phyloP scores from a whole-genome alignment of 1,284 basidiomycete species.

The Pholiota adiposa region DNA sequence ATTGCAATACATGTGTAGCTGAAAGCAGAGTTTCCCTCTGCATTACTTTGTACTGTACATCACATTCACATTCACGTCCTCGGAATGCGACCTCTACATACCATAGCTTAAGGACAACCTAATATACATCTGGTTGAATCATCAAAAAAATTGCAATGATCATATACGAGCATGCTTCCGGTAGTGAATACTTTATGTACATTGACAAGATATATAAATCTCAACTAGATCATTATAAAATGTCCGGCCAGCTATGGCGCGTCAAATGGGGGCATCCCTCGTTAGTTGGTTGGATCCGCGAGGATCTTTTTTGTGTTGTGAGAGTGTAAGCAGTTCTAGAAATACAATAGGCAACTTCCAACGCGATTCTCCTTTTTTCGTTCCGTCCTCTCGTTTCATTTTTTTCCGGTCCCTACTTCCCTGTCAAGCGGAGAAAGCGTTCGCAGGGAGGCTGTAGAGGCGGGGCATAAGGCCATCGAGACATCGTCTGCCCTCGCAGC shows the following conservation, averaged over 20 bases:
- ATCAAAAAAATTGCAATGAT: background rate
- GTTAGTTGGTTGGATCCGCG: constrained; percentile 3
- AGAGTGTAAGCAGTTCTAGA: constrained; percentile 9
- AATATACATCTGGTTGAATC: background rate
- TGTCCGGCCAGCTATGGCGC: background rate
- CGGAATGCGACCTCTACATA: background rate
- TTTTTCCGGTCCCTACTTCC: background rate
- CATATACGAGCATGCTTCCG: constrained; percentile 4
- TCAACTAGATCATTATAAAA: constrained; percentile 8
- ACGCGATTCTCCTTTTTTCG: background rate
- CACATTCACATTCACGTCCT: too few species aligned
- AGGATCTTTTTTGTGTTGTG: constrained; percentile 21
- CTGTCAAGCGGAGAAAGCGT: background rate
- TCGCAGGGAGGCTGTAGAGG: background rate
- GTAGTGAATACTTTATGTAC: constrained; percentile 7
- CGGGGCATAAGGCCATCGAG: background rate
- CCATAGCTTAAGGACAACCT: too few species aligned
- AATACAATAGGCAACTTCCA: constrained; percentile 15
- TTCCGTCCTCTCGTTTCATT: background rate
- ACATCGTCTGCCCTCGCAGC: background rate
- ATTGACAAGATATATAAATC: constrained; percentile 7
- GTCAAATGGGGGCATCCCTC: background rate
- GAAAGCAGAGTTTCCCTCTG: background rate
- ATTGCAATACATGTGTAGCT: background rate
- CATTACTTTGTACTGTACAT: too few species aligned